These are phyloP conservation scores for Aspergillus persii DNA, from an alignment of 2,329 filamentous ascomycete genomes.

Conservation along the genomic window DNA sequence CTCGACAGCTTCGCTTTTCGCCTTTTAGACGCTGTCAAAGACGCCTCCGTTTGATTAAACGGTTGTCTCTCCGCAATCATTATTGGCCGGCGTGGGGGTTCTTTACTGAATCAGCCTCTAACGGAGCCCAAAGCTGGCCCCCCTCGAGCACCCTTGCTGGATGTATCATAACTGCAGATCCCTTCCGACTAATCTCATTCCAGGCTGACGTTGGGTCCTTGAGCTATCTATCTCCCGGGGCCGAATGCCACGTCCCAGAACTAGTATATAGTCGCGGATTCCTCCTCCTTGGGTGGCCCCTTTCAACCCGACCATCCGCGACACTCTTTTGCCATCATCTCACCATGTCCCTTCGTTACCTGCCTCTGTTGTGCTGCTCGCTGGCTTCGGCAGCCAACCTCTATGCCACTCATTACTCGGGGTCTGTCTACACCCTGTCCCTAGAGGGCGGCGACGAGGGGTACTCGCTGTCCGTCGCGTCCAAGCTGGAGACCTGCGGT, in stretches of 20 bases:
- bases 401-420: slow-evolving; percentile 40
- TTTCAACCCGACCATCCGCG: not conserved
- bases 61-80: not conserved
- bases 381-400: slow-evolving; percentile 21
- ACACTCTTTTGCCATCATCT: not conserved
- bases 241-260: not conserved
- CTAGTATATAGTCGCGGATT: not conserved
- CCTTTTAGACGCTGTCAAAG: not conserved
- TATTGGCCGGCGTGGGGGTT: not conserved
- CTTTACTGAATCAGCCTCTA: not conserved
- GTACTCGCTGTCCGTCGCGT: slow-evolving; percentile 22
- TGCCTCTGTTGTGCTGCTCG: slow-evolving; percentile 4
- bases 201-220: not conserved
- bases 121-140: not conserved
- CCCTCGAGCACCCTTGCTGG: not conserved
- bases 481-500: slow-evolving; percentile 31
- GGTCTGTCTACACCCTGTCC: slow-evolving; percentile 34
- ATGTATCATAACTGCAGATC: not conserved
- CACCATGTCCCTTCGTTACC: not conserved
- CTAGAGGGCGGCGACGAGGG: slow-evolving; percentile 23
- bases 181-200: not conserved
- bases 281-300: not conserved
- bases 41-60: not conserved
- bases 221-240: not conserved
- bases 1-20: not conserved